Conservation (phyloP, 306 rosid species). For the Canavalia ensiformis region DNA sequence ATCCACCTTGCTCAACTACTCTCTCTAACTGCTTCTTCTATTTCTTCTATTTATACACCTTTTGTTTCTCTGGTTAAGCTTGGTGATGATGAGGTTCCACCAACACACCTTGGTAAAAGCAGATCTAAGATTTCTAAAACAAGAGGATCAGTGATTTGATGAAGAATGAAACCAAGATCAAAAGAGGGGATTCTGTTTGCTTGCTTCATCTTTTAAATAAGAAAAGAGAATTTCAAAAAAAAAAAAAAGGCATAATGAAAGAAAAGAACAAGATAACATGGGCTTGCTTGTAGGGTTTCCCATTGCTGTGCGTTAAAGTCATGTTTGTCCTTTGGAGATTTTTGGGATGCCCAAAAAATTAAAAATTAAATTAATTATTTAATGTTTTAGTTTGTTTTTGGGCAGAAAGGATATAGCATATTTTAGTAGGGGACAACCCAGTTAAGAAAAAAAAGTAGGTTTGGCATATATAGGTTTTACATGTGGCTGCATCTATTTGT, state of each 20-base stretch:
- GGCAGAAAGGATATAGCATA: slow-evolving; percentile 3
- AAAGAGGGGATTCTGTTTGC: slow-evolving; percentile 44
- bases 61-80: background rate
- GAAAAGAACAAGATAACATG: slow-evolving; percentile 47
- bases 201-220: slow-evolving; percentile 46
- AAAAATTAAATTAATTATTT: background rate
- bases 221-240: slow-evolving; percentile 6
- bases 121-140: slow-evolving; percentile 52
- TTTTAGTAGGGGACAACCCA: slow-evolving; percentile 32
- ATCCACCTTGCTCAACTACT: slow-evolving; percentile 55
- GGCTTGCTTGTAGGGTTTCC: slow-evolving; percentile 54
- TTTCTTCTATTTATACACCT: background rate
- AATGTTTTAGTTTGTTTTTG: background rate
- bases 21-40: slow-evolving; percentile 19
- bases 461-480: slow-evolving; percentile 7
- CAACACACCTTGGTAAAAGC: slow-evolving; percentile 32
- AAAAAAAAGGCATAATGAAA: background rate
- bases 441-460: slow-evolving; percentile 21
- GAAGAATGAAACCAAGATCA: slow-evolving; percentile 41
- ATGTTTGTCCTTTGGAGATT: slow-evolving; percentile 38
- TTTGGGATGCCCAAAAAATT: background rate
- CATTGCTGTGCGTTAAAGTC: slow-evolving; percentile 47
- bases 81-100: background rate
- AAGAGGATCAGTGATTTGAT: slow-evolving; percentile 35
- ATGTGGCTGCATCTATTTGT: slow-evolving; percentile 6